A percentile compares a stretch with the other conserved stretches of the same genome.
phyloP scores from a whole-genome alignment of 345 rosid species.

The Corchorus capsularis region DNA sequence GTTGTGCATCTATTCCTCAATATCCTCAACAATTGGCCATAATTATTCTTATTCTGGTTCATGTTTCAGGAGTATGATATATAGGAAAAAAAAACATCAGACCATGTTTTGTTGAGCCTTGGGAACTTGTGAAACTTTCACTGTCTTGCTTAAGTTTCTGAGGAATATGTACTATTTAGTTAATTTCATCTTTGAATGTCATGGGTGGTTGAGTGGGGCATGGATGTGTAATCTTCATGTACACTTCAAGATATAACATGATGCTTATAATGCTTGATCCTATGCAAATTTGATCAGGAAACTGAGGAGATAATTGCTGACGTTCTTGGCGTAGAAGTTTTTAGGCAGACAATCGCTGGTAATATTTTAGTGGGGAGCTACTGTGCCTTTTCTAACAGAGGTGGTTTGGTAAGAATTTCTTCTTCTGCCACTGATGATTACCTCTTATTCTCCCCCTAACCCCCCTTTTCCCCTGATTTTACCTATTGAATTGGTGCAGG shows the following conservation, averaged over 20 bases:
- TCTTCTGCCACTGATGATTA: background rate
- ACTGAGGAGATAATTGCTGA: conserved; percentile 92
- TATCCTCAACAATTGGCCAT: background rate
- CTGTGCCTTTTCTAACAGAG: conserved; percentile 82
- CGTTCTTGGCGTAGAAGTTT: conserved; percentile 96
- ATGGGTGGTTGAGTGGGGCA: background rate
- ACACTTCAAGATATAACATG: background rate
- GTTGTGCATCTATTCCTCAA: background rate
- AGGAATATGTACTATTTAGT: too few species aligned
- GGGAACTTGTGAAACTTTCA: too few species aligned
- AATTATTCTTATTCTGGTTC: background rate
- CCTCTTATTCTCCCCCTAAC: background rate
- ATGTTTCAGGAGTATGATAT: background rate
- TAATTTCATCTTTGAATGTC: background rate
- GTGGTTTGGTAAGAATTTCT: conserved; percentile 67
- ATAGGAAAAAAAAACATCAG: background rate
- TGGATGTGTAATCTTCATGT: background rate
- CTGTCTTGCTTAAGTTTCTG: too few species aligned
- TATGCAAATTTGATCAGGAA: conserved; percentile 41
- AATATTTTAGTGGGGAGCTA: conserved; percentile 93
- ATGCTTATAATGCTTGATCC: conserved; percentile 4
- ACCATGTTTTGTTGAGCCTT: background rate
- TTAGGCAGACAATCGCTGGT: conserved; percentile 93
- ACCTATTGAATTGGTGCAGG: conserved; percentile 41
- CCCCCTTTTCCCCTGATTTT: background rate